These are phyloP conservation scores for Xylaria cubensis DNA, from an alignment of 495 filamentous ascomycete species.

Conservation along the genomic window DNA sequence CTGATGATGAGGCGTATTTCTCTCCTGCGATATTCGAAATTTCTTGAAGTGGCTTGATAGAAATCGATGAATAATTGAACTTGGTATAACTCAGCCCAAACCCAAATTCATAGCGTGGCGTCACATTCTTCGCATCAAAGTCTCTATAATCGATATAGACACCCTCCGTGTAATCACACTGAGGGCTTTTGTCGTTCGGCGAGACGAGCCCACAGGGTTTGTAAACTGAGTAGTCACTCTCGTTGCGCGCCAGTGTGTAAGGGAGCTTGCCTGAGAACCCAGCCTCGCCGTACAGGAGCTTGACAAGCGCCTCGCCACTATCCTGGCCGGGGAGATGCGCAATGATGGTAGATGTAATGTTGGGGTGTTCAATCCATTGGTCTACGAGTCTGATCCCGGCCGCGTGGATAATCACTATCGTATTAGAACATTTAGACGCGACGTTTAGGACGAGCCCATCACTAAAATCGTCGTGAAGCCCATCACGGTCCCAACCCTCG, in stretches of 20 bases:
- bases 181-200: conserved; percentile 53
- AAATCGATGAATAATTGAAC: conserved; percentile 60
- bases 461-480: conserved; percentile 56
- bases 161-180: conserved; percentile 68
- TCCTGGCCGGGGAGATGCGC: conserved; percentile 70
- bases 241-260: conserved; percentile 70
- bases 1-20: conserved; percentile 50
- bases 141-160: conserved; percentile 71
- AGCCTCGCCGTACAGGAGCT: conserved; percentile 65
- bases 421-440: conserved; percentile 63
- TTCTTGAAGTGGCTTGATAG: conserved; percentile 37
- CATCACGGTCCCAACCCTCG: conserved; percentile 59
- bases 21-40: conserved; percentile 51
- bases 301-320: conserved; percentile 61
- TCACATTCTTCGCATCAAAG: conserved; percentile 68
- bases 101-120: conserved; percentile 73
- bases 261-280: conserved; percentile 71
- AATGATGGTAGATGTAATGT: conserved; percentile 67
- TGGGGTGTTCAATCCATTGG: conserved; percentile 65
- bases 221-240: conserved; percentile 63
- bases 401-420: conserved; percentile 67
- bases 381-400: conserved; percentile 65
- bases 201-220: conserved; percentile 49
- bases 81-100: conserved; percentile 73
- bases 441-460: conserved; percentile 63